phyloP scores from a whole-genome alignment of 257 asterid species.

The Jacaranda copaia region DNA sequence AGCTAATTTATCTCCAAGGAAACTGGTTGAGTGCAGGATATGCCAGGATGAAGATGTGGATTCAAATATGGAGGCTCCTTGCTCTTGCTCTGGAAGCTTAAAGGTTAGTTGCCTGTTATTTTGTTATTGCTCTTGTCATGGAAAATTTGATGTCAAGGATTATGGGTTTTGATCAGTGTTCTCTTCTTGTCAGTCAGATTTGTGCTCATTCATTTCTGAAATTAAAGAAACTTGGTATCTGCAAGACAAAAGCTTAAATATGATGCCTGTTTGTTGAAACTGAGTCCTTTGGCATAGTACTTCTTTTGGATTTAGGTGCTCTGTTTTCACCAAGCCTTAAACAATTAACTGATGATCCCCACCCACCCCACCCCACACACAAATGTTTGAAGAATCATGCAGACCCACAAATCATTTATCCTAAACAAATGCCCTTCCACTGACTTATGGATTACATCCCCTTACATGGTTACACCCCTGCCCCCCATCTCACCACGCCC shows the following conservation, averaged over 20 bases:
- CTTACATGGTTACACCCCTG: too few species aligned
- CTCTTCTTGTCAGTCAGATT: not conserved
- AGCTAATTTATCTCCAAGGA: slow-evolving; percentile 60
- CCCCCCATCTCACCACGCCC: too few species aligned
- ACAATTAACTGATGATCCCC: not conserved
- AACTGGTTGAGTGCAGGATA: slow-evolving; percentile 90
- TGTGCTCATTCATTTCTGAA: not conserved
- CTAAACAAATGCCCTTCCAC: not conserved
- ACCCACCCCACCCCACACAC: too few species aligned
- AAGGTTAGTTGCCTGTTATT: slow-evolving; percentile 58
- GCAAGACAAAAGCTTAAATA: not conserved
- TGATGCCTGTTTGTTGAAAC: not conserved
- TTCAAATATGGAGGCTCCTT: slow-evolving; percentile 89
- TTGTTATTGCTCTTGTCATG: not conserved
- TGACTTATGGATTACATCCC: not conserved
- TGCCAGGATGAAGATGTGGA: slow-evolving; percentile 94
- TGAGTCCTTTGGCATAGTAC: not conserved
- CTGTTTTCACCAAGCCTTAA: not conserved
- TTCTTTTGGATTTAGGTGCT: slow-evolving; percentile 9
- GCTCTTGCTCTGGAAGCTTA: slow-evolving; percentile 97
- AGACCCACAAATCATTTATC: not conserved
- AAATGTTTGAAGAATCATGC: not conserved
- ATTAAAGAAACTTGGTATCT: not conserved
- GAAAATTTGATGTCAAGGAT: not conserved
- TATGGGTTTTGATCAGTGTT: not conserved